These are phyloP conservation scores for Pseudocercospora fuligena DNA, from an alignment of 2,329 filamentous ascomycete species.

Conservation along the genomic window DNA sequence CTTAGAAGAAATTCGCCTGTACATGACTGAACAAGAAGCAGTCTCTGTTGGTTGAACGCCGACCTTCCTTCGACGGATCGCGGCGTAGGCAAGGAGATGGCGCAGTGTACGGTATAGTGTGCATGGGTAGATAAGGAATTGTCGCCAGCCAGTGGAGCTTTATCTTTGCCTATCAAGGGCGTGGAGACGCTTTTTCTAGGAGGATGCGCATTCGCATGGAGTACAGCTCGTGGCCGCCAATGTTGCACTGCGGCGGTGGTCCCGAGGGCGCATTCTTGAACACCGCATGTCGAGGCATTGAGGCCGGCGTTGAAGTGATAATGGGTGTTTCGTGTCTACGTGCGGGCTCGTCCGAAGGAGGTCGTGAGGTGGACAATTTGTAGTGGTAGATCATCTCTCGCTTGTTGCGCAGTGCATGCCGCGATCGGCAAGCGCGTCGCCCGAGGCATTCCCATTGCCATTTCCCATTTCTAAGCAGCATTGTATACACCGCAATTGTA, in stretches of 20 bases:
- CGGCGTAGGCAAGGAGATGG: background rate
- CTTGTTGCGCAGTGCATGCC: background rate
- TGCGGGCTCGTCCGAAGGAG: background rate
- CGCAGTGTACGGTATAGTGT: background rate
- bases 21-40: too few relatives aligned
- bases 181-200: background rate
- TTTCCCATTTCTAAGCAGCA: too few relatives aligned
- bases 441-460: too few relatives aligned
- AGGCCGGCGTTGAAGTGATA: background rate
- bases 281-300: background rate
- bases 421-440: background rate
- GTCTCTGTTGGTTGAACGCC: background rate
- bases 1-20: background rate
- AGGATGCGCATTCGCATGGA: background rate
- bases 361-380: background rate
- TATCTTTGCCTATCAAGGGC: slow-evolving; percentile 15
- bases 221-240: background rate
- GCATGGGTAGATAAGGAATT: slow-evolving; percentile 14
- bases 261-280: background rate
- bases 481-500: too few relatives aligned
- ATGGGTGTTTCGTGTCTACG: background rate
- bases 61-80: background rate
- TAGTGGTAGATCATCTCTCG: background rate
- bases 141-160: slow-evolving; percentile 4
- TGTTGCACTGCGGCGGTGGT: slow-evolving; percentile 8